Evolutionary conservation across 148 eudicot genomes (phyloP), one percentile per base, ranked within the genome.

Genomic region (Agrostemma githago): DNA sequence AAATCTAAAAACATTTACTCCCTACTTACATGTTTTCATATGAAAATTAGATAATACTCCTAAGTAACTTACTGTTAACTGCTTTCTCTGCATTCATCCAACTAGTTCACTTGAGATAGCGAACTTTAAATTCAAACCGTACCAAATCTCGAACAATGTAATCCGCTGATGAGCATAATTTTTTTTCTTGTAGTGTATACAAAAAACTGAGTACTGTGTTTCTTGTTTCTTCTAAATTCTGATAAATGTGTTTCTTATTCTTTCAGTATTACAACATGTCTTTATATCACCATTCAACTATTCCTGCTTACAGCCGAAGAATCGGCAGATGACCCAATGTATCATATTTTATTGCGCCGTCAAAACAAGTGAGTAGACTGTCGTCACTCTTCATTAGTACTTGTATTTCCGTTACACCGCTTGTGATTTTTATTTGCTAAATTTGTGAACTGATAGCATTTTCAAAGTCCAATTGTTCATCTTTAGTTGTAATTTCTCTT

Each of bases 191-290:
- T 67, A 19, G 71, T 17, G 17, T 5, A n/a, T 46, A 37, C 17
- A 5, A 41, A 48, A 69, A 68, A 42, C 20, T 11, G 40, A 16
- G 64, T 68, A 44, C 39, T 51, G 38, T 41, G 43, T 41, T 54
- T 26, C 37, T 57, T 51, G 56, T 17, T 43, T 5, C 34, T 46
- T 48, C 12, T 9, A 41, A 62, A 60, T 44, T 42, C 14, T 6
- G 26, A 39, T 60, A 64, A 44, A 51, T 51, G 38, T 37, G 39
- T 41, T 59, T 39, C 37, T 57, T 42, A 6, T 63, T 69, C 40
- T n/a, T n/a, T 72, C 95, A 92, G 97, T 80, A 85, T 88, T 62
- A 76, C 92, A 44, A 88, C 97, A 17, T 92, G 95, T 65, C 57
- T 78, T 46, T 92, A 88, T 83, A 82, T 92, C 67, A 78, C 83